Base-by-base conservation (phyloP, 129 eudicot species). In the Flaveria ramosissima region DNA sequence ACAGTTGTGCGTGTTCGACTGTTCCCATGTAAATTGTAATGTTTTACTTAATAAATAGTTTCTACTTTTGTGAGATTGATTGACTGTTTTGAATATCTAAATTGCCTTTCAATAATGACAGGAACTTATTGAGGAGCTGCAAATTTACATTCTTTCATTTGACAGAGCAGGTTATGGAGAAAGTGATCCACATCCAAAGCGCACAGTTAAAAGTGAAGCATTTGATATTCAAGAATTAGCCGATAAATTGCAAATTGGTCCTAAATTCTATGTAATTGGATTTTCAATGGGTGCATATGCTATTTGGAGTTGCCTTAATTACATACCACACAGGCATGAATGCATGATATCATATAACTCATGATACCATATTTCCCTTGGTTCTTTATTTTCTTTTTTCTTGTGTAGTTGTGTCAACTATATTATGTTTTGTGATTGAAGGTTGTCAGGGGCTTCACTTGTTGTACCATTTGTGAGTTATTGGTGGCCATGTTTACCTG, bases 151-250 rank as follows among this genome's bases (percentile, higher is more conserved):
- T 30, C 70, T 92, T 27, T 83, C 80, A 42, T 89, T 73, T 55
- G 96, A 92, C 78, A 85, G 97, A 64, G 92, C 96, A 3, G 97
- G 97, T 50, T 92, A 92, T 68, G 96, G 97, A 69, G 97, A 92
- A 77, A 92, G 97, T 45, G 93, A 89, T 81, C 96, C 97, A 26
- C 41, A 84, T 75, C 91, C 97, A 27, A 75, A 76, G 7, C 91
- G 96, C 41, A 77, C 96, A 1, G 93, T 92, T 24, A 89, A 89
- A 78, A 89, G 92, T 73, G 97, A 92, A 59, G 96, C 96, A 60
- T 83, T 75, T 62, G 97, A 92, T 74, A 82, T 92, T 80, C 84
- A 92, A 74, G 90, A 89, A 85, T 81, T 92, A 26, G 96, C 96
- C 12, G 97, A 92, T 78, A 83, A 77, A 69, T 65, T 89, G 80